These are phyloP conservation scores for Penicillium paneum DNA, from an alignment of 2,329 filamentous ascomycete species.

Conservation along the genomic window DNA sequence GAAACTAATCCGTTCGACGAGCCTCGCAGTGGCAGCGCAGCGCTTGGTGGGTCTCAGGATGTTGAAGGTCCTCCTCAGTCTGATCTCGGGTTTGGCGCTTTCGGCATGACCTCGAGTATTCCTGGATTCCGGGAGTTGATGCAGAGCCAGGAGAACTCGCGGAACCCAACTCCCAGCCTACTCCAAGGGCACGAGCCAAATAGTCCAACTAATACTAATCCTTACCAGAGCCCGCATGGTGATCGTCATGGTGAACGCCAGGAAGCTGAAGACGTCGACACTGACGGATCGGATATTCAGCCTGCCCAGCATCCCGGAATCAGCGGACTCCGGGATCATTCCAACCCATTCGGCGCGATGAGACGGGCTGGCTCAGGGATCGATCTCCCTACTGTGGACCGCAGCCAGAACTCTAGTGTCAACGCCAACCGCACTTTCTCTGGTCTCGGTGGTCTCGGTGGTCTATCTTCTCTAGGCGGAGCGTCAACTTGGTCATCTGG, in stretches of 20 bases:
- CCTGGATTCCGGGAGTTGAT: constrained; percentile 57
- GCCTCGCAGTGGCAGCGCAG: constrained; percentile 59
- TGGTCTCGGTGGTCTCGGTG: constrained; percentile 52
- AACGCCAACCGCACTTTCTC: constrained; percentile 70
- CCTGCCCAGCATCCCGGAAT: constrained; percentile 52
- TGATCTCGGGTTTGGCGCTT: constrained; percentile 58
- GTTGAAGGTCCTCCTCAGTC: constrained; percentile 35
- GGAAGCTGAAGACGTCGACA: constrained; percentile 61
- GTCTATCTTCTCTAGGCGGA: constrained; percentile 54
- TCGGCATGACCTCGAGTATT: constrained; percentile 59
- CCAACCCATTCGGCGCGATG: constrained; percentile 54
- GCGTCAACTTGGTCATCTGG: constrained; percentile 52
- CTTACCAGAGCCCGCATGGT: constrained; percentile 84
- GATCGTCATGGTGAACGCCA: constrained; percentile 51
- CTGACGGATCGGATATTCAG: constrained; percentile 53
- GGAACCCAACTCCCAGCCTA: constrained; percentile 54
- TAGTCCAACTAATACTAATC: constrained; percentile 93
- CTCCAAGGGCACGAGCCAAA: constrained; percentile 62
- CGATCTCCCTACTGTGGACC: constrained; percentile 67
- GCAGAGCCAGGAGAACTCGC: constrained; percentile 56
- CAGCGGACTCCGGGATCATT: constrained; percentile 52
- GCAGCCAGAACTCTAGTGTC: constrained; percentile 88
- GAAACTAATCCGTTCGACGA: constrained; percentile 52
- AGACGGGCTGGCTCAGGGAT: constrained; percentile 54
- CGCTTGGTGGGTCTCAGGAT: constrained; percentile 72